phyloP scores from a whole-genome alignment of 345 rosid genomes.

The Linum lewisii region DNA sequence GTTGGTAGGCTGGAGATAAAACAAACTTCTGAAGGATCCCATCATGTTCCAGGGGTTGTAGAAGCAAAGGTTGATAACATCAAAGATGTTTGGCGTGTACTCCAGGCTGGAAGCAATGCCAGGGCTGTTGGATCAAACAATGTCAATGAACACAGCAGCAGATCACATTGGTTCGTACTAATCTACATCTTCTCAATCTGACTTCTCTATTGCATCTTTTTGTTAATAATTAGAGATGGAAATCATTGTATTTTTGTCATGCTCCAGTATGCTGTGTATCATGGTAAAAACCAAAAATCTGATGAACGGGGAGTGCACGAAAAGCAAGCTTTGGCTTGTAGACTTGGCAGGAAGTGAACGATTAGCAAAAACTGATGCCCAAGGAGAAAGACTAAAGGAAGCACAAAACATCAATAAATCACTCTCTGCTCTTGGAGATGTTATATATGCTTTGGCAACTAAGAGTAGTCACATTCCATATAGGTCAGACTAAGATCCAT shows the following conservation, averaged over 20 bases:
- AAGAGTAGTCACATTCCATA: slow-evolving; percentile 88
- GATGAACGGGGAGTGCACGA: slow-evolving; percentile 77
- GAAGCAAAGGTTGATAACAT: slow-evolving; percentile 73
- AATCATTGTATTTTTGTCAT: slow-evolving; percentile 6
- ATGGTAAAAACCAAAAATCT: slow-evolving; percentile 78
- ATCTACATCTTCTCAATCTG: not conserved
- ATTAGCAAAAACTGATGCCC: slow-evolving; percentile 80
- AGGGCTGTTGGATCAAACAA: slow-evolving; percentile 96
- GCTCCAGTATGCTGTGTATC: slow-evolving; percentile 80
- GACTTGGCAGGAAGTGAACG: slow-evolving; percentile 99
- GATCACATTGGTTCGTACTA: slow-evolving; percentile 72
- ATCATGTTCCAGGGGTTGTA: slow-evolving; percentile 78
- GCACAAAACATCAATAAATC: slow-evolving; percentile 93
- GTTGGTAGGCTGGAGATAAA: slow-evolving; percentile 74
- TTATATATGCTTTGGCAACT: slow-evolving; percentile 74
- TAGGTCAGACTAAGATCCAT: slow-evolving; percentile 31
- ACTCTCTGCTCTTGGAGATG: slow-evolving; percentile 95
- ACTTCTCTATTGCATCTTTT: not conserved
- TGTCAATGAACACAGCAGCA: slow-evolving; percentile 94
- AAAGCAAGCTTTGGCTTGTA: slow-evolving; percentile 97
- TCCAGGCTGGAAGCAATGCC: slow-evolving; percentile 86
- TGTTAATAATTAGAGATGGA: not conserved
- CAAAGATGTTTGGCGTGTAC: slow-evolving; percentile 77
- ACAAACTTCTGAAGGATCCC: slow-evolving; percentile 75
- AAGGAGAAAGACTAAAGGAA: slow-evolving; percentile 90